Conservation (phyloP, 2,329 filamentous ascomycete genomes). For the Fusarium temperatum region DNA sequence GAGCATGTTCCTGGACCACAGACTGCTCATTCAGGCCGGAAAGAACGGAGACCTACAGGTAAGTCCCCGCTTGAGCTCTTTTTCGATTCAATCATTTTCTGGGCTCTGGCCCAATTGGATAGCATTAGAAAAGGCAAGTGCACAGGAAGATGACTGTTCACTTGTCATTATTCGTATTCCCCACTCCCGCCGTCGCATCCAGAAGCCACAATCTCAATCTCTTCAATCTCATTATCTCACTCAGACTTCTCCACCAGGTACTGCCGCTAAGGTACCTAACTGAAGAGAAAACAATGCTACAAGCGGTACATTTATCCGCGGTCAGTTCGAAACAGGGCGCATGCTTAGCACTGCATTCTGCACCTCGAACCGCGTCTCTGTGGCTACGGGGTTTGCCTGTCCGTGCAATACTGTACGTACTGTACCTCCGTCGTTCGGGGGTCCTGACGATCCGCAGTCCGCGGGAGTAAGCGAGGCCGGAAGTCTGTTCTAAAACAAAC, state of each 20-base stretch:
- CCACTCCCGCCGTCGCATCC: background rate
- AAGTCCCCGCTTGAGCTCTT: background rate
- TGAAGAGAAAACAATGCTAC: background rate
- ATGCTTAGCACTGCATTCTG: conserved; percentile 15
- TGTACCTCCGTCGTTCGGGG: background rate
- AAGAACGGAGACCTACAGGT: conserved; percentile 3
- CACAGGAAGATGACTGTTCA: conserved; percentile 13
- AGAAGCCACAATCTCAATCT: conserved; percentile 17
- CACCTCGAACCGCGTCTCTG: conserved; percentile 1
- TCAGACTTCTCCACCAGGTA: conserved; percentile 18
- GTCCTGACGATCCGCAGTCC: conserved; percentile 6
- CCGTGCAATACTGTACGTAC: background rate
- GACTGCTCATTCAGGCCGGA: conserved; percentile 2
- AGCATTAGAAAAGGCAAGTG: conserved; percentile 8
- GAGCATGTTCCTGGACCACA: conserved; percentile 12
- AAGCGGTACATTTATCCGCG: conserved; percentile 9
- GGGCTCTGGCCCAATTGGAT: background rate
- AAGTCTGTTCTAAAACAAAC: conserved; percentile 1
- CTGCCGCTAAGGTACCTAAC: background rate
- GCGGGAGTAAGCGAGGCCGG: conserved; percentile 22
- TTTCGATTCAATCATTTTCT: background rate
- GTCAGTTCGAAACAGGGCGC: conserved; percentile 20
- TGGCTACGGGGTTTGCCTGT: background rate
- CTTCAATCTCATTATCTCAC: conserved; percentile 14
- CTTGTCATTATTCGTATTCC: conserved; percentile 20